Percentiles rank a stretch among this genome's conserved stretches.
Evolutionary conservation across 441 rosid genomes (phyloP).

Genomic region (Gossypium armourianum): DNA sequence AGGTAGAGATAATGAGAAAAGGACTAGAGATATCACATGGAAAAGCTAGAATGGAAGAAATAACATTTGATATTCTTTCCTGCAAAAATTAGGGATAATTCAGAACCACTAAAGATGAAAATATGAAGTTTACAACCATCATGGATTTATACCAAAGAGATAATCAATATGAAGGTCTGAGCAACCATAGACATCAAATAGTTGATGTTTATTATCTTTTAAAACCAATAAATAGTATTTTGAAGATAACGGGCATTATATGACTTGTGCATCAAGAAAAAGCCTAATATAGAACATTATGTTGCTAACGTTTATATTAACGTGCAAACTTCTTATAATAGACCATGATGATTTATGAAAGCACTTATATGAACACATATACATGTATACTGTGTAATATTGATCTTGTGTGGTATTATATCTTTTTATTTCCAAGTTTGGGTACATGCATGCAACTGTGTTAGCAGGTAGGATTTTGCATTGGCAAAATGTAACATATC

Average conservation of each 20-base stretch:
- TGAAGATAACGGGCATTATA: background rate
- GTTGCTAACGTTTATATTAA: background rate
- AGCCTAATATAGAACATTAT: background rate
- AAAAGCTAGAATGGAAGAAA: conserved; percentile 32
- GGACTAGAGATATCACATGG: conserved; percentile 26
- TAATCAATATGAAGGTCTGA: background rate
- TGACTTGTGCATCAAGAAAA: background rate
- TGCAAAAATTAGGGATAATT: conserved; percentile 22
- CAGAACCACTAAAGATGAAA: background rate
- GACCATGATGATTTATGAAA: background rate
- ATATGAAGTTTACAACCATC: background rate
- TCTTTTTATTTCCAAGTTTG: background rate
- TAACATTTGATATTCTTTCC: conserved; percentile 40
- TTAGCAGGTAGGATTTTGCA: background rate
- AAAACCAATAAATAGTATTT: background rate
- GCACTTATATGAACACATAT: background rate
- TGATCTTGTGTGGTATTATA: background rate
- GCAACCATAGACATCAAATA: conserved; percentile 10
- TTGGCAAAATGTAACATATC: background rate
- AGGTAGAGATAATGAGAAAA: conserved; percentile 39
- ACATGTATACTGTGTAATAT: background rate
- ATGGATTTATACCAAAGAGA: background rate
- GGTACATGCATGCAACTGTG: background rate
- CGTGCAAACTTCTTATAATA: background rate
- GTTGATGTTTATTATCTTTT: background rate